phyloP scores from a whole-genome alignment of 1,284 basidiomycete species.

The Xerocomus amazonicus region DNA sequence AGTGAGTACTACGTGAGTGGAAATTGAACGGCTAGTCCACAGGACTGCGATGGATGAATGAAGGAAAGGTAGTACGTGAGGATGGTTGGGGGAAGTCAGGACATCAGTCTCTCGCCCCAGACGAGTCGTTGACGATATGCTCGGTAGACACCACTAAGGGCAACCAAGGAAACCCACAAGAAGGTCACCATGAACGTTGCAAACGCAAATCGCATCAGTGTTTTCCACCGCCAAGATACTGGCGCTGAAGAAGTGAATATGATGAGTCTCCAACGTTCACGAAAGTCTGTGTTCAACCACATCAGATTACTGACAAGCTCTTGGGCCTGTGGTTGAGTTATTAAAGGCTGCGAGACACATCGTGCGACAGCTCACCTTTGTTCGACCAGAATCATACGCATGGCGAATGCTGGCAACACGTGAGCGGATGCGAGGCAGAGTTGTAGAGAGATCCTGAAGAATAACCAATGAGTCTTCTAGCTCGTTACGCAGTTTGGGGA shows the following conservation, averaged over 20 bases:
- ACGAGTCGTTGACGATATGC: slow-evolving; percentile 69
- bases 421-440: slow-evolving; percentile 53
- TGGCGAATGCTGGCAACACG: slow-evolving; percentile 57
- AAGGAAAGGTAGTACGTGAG: neutral
- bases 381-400: slow-evolving; percentile 66
- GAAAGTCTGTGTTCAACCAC: slow-evolving; percentile 73
- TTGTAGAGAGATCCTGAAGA: slow-evolving; percentile 49
- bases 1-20: neutral
- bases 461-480: slow-evolving; percentile 54
- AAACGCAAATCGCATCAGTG: slow-evolving; percentile 56
- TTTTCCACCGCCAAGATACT: slow-evolving; percentile 64
- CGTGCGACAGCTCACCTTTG: slow-evolving; percentile 43
- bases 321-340: slow-evolving; percentile 45
- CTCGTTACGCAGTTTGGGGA: slow-evolving; percentile 55
- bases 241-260: slow-evolving; percentile 68
- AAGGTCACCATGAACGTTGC: slow-evolving; percentile 51
- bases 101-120: slow-evolving; percentile 74
- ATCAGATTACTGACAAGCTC: slow-evolving; percentile 55
- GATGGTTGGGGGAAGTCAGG: slow-evolving; percentile 31
- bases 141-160: slow-evolving; percentile 58
- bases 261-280: slow-evolving; percentile 64
- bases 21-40: neutral
- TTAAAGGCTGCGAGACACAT: neutral
- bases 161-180: slow-evolving; percentile 58
- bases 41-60: neutral